Base-by-base conservation (phyloP, 495 filamentous ascomycete genomes). In the Podospora pseudopauciseta region DNA sequence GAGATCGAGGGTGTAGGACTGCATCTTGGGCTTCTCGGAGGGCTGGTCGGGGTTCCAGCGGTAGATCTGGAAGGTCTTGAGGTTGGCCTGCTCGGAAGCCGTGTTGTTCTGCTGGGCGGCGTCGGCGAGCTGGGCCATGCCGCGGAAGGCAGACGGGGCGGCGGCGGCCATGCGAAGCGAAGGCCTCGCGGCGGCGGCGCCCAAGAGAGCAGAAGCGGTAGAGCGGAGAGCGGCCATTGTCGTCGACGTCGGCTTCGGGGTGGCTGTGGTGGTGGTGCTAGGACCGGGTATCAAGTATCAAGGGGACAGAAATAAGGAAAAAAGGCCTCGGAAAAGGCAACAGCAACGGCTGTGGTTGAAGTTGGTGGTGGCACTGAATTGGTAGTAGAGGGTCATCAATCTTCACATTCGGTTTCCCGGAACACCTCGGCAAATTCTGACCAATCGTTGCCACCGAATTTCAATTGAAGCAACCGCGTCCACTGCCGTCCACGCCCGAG, bases 1-100 rank as follows among this genome's bases (percentile, higher is more conserved):
- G 70, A 99, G 82, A 75, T 99, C 95, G 70, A 99, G 82, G 20
- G 91, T 89, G 81, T 97, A 99, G 69, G 83, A 86, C 85, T 97
- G 92, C 94, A 99, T 97, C 78, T 83, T 86, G 54, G 95, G 94
- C 87, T 99, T 99, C 82, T 90, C 86, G 76, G 86, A 86, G 32
- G 95, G 95, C 68, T 86, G 82, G 77, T 98, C 95, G 55, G 95
- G 95, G 77, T 96, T 96, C 95, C 95, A 99, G 74, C 95, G 90
- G 88, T 99, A 99, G 87, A 99, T 88, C 80, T 97, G 91, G 88
- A 99, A 99, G 67, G 91, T 92, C 87, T 97, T 98, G 79, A 90
- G 73, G 53, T 74, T 73, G 55, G 73, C 60, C 57, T 89, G 72
- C 85, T 88, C 63, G 86, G 88, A 68, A 32, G 75, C 70, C 0